Conservation (phyloP, 2,329 filamentous ascomycete species). For the Aureobasidium subglaciale region DNA sequence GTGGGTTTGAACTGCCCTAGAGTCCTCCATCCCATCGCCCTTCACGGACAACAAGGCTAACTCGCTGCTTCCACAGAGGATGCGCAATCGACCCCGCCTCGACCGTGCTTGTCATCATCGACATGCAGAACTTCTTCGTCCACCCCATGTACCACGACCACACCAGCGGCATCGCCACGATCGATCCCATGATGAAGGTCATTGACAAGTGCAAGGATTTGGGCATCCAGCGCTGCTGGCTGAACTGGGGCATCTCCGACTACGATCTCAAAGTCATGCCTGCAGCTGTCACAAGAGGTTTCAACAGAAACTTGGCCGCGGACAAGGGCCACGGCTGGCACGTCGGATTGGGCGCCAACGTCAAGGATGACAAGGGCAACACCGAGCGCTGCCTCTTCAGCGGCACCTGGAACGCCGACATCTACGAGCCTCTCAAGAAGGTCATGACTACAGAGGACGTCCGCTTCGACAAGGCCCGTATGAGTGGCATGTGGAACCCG, state of each 20-base stretch:
- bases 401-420: conserved; percentile 37
- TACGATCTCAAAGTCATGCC: conserved; percentile 34
- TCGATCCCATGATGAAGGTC: conserved; percentile 32
- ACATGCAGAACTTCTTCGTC: conserved; percentile 26
- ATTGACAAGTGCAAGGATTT: conserved; percentile 35
- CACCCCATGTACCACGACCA: conserved; percentile 28
- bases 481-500: conserved; percentile 37
- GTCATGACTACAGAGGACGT: conserved; percentile 33
- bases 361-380: conserved; percentile 32
- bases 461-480: conserved; percentile 38
- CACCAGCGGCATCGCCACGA: conserved; percentile 26
- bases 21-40: conserved; percentile 5
- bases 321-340: conserved; percentile 35
- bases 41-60: neutral
- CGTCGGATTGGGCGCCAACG: conserved; percentile 32
- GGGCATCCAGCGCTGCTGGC: conserved; percentile 35
- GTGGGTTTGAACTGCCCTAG: neutral
- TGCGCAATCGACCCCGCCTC: conserved; percentile 34
- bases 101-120: conserved; percentile 30
- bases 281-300: conserved; percentile 35
- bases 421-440: conserved; percentile 35
- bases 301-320: conserved; percentile 28
- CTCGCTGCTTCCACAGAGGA: conserved; percentile 21
- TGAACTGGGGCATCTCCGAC: conserved; percentile 37
- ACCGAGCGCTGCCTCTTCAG: conserved; percentile 37